Evolutionary conservation across 345 rosid genomes (phyloP), one percentile per base, ranked within the genome.

Genomic region (Ailanthus altissimus): DNA sequence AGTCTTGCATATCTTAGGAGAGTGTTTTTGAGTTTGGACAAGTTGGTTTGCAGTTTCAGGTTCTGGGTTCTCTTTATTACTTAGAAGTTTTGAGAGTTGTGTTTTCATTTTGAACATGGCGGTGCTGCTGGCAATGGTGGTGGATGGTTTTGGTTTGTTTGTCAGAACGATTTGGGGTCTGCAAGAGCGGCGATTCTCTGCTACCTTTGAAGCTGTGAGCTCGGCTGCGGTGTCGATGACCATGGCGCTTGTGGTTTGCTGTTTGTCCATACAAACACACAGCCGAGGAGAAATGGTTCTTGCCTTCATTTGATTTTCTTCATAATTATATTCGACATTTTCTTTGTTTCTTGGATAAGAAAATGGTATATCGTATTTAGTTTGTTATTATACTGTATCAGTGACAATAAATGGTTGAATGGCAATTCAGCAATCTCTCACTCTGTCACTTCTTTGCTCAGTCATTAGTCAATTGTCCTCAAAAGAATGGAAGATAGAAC

Each of bases 201-300:
- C 77, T 18, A 79, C 81, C 18, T 71, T 82, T 12, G 67, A 82
- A 38, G 78, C 78, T 1, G 78, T 80, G 83, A 84, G 75, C 73
- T 82, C 86, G 0, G 89, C 78, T 1, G 45, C 80, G 28, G 36
- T 68, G 51, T 78, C 80, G 28, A 5, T 83, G 46, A 74, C 84
- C 67, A 84, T 75, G 86, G 74, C 86, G 12, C 70, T 87, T 47
- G 74, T 84, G 53, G 59, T 84, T 43, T 87, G 92, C 76, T 61
- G 84, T 80, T 25, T 85, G 42, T 83, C 88, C 71, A 8, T 83
- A 28, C 88, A 83, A 20, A 72, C 32, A 16, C 85, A 81, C 58
- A 40, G 78, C 9, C 65, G 74, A 25, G 66, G 78, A 13, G 83
- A 78, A 20, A 47, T 75, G 50, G 83, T 83, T 67, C 63, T 82